These are phyloP conservation scores for Xanthoconium separans DNA, from an alignment of 1,284 basidiomycete species.

Conservation along the genomic window DNA sequence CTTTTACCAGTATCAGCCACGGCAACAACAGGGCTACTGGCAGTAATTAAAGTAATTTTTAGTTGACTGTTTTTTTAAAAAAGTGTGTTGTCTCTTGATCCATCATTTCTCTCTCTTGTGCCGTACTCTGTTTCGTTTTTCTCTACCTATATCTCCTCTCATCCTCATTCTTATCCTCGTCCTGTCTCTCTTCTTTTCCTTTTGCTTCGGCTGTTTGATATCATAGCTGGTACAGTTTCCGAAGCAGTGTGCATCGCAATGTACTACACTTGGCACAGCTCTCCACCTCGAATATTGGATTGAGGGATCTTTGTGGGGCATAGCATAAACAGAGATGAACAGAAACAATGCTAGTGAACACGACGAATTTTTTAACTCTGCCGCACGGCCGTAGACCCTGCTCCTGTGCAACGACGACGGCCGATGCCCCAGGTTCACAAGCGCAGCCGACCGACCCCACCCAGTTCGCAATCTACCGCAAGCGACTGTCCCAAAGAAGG, in stretches of 20 bases:
- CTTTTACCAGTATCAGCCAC: conserved; percentile 67
- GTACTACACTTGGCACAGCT: conserved; percentile 27
- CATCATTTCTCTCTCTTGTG: conserved; percentile 9
- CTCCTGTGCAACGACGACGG: not conserved
- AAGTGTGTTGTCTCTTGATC: conserved; percentile 1
- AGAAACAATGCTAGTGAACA: conserved; percentile 1
- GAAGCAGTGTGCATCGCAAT: conserved; percentile 30
- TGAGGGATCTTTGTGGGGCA: too few relatives aligned
- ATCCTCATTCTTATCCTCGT: too few relatives aligned
- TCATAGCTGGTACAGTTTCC: conserved; percentile 25
- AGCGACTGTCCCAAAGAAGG: conserved; percentile 9
- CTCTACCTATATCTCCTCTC: conserved; percentile 23
- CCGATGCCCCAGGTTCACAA: not conserved
- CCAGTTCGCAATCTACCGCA: conserved; percentile 11
- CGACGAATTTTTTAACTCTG: not conserved
- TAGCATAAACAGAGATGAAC: conserved; percentile 6
- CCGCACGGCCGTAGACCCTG: not conserved
- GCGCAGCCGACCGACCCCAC: not conserved
- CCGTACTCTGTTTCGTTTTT: conserved; percentile 12
- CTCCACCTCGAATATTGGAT: not conserved
- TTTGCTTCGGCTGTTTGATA: conserved; percentile 34
- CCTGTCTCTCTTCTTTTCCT: conserved; percentile 12
- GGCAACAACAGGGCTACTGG: conserved; percentile 72
- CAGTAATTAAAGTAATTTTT: conserved; percentile 41
- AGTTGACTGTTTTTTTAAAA: conserved; percentile 21